Conservation (phyloP, 2,329 filamentous ascomycete genomes). For the Fusarium secorum region DNA sequence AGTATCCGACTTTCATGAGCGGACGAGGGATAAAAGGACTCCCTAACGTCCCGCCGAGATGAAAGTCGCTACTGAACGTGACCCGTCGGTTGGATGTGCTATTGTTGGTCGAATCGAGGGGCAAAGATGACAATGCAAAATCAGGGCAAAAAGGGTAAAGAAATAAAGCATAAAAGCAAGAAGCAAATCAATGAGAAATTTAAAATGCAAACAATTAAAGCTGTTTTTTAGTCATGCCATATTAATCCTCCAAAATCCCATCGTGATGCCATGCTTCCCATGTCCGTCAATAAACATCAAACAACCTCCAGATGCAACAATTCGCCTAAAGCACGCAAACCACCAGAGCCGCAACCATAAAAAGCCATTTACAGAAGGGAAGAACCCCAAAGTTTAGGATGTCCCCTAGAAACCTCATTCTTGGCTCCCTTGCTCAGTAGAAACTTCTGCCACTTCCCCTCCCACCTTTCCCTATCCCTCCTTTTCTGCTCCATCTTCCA, state of each 20-base stretch:
- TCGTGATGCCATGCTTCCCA: neutral
- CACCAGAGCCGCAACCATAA: neutral
- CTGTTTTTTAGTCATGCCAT: fast-evolving
- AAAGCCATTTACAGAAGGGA: neutral
- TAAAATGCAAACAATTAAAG: fast-evolving
- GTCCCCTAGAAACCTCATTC: neutral
- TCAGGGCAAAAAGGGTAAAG: fast-evolving
- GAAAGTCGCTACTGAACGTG: neutral
- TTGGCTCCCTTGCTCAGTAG: neutral
- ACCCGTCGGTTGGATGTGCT: fast-evolving
- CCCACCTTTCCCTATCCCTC: neutral
- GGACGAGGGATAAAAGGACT: fast-evolving
- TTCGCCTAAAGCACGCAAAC: neutral
- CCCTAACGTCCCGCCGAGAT: no score
- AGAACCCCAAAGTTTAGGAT: neutral
- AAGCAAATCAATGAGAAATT: fast-evolving
- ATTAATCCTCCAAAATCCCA: neutral
- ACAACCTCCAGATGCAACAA: neutral
- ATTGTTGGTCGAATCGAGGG: neutral
- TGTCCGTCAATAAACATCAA: fast-evolving
- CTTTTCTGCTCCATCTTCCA: neutral
- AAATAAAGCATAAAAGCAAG: neutral
- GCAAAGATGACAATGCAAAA: neutral
- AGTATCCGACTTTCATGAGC: neutral
- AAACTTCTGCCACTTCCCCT: neutral